Evolutionary conservation across 2,329 filamentous ascomycete species (phyloP).

Genomic region (Esteya vermicola): DNA sequence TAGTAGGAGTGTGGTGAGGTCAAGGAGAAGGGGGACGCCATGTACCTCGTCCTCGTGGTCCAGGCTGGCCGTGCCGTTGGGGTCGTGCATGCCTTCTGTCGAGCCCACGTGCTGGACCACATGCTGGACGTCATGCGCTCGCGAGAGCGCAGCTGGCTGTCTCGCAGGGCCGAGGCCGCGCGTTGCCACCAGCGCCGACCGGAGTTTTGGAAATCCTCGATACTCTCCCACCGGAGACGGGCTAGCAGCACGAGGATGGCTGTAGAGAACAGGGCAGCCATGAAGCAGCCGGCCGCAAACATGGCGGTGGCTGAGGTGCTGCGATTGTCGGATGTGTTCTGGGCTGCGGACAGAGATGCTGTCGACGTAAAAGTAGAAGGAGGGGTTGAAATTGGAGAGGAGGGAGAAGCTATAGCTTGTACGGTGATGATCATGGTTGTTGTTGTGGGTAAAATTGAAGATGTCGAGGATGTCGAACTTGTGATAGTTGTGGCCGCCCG

Average conservation of each 20-base stretch:
- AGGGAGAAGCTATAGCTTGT: not conserved
- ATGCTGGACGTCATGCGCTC: not conserved
- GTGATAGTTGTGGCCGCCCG: too few relatives aligned
- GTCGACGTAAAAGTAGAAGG: not conserved
- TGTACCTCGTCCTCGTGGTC: not conserved
- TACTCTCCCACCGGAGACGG: not conserved
- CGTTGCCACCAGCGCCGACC: not conserved
- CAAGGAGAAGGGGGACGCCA: not conserved
- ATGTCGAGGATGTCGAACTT: too few relatives aligned
- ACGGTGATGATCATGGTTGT: too few relatives aligned
- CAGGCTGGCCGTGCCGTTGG: not conserved
- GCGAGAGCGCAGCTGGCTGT: not conserved
- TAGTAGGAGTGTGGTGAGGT: not conserved
- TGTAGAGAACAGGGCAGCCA: not conserved
- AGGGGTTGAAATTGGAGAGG: not conserved
- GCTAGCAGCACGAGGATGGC: not conserved
- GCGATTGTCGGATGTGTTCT: not conserved
- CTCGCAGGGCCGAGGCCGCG: not conserved
- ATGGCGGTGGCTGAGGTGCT: not conserved
- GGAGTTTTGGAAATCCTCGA: not conserved
- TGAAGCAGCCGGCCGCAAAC: constrained; percentile 1
- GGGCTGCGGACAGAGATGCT: not conserved
- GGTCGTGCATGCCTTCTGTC: too few relatives aligned
- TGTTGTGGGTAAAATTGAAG: not conserved
- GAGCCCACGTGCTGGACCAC: too few relatives aligned